Percentiles rank a stretch among this genome's conserved stretches.
phyloP scores from a whole-genome alignment of 441 rosid species.

The Pelargonium citronellum region DNA sequence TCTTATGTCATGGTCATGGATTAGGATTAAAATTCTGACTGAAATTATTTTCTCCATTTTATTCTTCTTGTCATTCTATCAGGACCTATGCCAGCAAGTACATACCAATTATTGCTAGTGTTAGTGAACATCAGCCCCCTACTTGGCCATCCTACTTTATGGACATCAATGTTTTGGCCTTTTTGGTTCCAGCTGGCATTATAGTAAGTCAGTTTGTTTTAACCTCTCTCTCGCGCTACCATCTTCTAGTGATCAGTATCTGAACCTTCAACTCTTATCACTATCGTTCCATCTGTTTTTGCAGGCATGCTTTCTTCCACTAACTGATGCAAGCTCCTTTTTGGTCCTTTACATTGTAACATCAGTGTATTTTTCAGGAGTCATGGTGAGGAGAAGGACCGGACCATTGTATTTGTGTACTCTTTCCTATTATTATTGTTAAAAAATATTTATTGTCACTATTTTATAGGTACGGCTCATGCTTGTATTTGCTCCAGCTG shows the following conservation, averaged over 20 bases:
- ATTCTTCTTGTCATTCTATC: conserved; percentile 24
- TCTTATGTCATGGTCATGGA: neutral
- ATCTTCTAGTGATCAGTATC: neutral
- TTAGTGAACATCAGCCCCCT: conserved; percentile 99
- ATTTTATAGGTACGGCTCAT: conserved; percentile 82
- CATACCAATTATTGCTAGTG: conserved; percentile 98
- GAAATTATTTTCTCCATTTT: neutral
- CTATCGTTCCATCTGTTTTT: conserved; percentile 26
- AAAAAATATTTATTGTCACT: conserved; percentile 15
- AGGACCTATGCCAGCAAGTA: conserved; percentile 99
- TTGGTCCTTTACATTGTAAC: conserved; percentile 82
- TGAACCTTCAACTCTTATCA: conserved; percentile 4
- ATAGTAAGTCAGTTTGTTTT: conserved; percentile 45
- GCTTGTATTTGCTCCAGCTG: conserved; percentile 99
- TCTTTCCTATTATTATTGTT: neutral
- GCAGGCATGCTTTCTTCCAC: conserved; percentile 96
- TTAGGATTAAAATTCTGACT: neutral
- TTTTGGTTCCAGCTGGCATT: conserved; percentile 99
- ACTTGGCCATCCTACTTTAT: conserved; percentile 99
- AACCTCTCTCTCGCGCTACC: neutral
- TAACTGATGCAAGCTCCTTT: conserved; percentile 97
- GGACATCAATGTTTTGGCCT: conserved; percentile 98
- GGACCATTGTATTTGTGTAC: conserved; percentile 5
- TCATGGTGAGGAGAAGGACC: conserved; percentile 61
- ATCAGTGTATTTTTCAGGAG: conserved; percentile 97